A percentile compares a stretch with the other conserved stretches of the same genome.
Conservation (phyloP, 1,139 yeast genomes). For the Geotrichum macrosporum region DNA sequence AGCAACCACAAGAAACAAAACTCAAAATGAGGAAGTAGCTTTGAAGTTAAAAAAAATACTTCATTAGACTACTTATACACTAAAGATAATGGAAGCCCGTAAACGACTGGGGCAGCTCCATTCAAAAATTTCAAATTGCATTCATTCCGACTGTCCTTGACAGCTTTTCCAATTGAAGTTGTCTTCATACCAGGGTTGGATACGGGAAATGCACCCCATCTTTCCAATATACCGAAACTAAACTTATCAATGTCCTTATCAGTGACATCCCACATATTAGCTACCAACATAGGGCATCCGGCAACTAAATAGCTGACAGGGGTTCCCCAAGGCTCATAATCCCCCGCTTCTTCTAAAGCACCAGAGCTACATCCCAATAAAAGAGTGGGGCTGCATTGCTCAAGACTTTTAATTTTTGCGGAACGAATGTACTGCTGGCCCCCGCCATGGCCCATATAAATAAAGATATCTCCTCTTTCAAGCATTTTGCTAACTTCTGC, state of each 20-base stretch:
- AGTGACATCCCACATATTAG: constrained; percentile 94
- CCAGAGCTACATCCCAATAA: constrained; percentile 95
- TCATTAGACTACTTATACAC: constrained; percentile 12
- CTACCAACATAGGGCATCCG: constrained; percentile 78
- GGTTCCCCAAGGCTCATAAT: constrained; percentile 71
- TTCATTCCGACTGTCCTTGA: constrained; percentile 52
- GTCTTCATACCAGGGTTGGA: constrained; percentile 21
- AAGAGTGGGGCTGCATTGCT: constrained; percentile 59
- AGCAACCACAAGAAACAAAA: no score
- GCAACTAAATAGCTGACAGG: constrained; percentile 70
- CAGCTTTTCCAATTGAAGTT: constrained; percentile 47
- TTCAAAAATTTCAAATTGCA: constrained; percentile 66
- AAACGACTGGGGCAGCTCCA: constrained; percentile 78
- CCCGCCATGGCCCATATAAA: constrained; percentile 93
- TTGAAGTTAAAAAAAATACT: no score
- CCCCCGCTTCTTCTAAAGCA: constrained; percentile 53
- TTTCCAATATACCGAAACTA: constrained; percentile 53
- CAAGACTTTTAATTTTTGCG: constrained; percentile 45
- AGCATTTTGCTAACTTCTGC: constrained; percentile 44
- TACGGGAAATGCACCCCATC: constrained; percentile 52
- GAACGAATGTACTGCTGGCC: constrained; percentile 76
- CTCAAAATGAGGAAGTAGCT: no score
- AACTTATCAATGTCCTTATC: constrained; percentile 90
- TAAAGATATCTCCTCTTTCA: constrained; percentile 48
- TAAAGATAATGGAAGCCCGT: constrained; percentile 60